Base-by-base conservation (phyloP, 768 basidiomycete genomes). In the Auricularia heimuer region DNA sequence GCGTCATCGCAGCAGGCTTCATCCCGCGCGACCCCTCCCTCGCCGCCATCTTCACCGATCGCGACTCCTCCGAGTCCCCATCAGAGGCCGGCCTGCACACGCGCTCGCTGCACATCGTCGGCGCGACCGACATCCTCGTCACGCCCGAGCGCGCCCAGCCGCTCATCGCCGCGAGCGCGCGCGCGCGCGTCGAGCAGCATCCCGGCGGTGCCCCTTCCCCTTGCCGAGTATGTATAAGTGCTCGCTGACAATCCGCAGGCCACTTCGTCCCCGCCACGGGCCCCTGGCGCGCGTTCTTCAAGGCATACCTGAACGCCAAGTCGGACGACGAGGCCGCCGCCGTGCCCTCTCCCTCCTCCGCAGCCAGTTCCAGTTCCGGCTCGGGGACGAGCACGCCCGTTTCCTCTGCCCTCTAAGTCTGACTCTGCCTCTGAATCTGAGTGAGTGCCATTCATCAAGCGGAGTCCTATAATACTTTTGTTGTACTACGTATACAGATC, bases 211-310 rank as follows among this genome's bases (percentile, higher is more conserved):
- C 75, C 24, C 18, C 2, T 42, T 51, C 62, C 24, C 36, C 12
- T 7, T 24, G 34, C 54, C 21, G 21, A 51, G 24, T 24, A 4
- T n/a, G 47, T n/a, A 29, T 51, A 16, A 21, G 56, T 56, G 2
- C 62, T 18, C 61, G 63, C 61, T 54, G 14, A 44, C 44, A 4
- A 39, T 63, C 51, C 21, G 64, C 62, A 92, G 91, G 90, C 7
- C 92, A 94, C 73, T 91, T 92, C 68, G 85, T 94, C 3, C 92
- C 92, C 1, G 87, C 85, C 10, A 90, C 88, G 69, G 84, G 82
- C 1, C 80, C 76, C 54, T 94, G 90, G 92, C 80, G 88, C 36
- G 82, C 80, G 69, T 93, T 94, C 74, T 77, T 94, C 63, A 80
- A 80, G 61, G 82, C 82, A 7, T 94, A 88, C 72, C 76, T 91